Evolutionary conservation across 306 rosid species (phyloP).

Genomic region (Vigna angularis): DNA sequence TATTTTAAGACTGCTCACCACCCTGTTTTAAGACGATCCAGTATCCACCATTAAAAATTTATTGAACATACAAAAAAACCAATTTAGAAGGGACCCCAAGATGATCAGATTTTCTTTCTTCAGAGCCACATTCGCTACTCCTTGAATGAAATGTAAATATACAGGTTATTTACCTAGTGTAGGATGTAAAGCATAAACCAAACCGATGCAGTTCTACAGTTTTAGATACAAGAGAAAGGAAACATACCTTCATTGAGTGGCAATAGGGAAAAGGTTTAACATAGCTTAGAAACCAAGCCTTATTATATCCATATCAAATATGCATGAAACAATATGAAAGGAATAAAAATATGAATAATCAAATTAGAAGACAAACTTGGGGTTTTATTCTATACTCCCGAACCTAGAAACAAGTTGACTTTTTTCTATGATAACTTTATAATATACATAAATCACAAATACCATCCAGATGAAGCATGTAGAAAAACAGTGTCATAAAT

Average conservation of each 20-base stretch:
- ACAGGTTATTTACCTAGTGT: background rate
- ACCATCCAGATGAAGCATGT: background rate
- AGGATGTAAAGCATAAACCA: background rate
- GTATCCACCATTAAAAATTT: background rate
- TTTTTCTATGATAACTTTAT: background rate
- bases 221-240: background rate
- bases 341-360: background rate
- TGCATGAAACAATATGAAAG: background rate
- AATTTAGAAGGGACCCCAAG: background rate
- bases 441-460: background rate
- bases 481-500: background rate
- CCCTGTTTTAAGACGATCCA: slow-evolving; percentile 11
- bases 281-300: background rate
- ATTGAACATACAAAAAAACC: background rate
- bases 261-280: background rate
- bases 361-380: background rate
- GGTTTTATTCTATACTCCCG: background rate
- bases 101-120: slow-evolving; percentile 10
- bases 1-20: background rate
- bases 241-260: background rate
- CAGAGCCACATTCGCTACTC: background rate
- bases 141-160: background rate
- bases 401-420: background rate
- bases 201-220: slow-evolving; percentile 1
- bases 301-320: background rate